Percentiles rank a stretch among this genome's conserved stretches.
These are phyloP conservation scores for Cryptosporidium baileyi DNA, from an alignment of 169 alveolate genomes.

Conservation along the genomic window DNA sequence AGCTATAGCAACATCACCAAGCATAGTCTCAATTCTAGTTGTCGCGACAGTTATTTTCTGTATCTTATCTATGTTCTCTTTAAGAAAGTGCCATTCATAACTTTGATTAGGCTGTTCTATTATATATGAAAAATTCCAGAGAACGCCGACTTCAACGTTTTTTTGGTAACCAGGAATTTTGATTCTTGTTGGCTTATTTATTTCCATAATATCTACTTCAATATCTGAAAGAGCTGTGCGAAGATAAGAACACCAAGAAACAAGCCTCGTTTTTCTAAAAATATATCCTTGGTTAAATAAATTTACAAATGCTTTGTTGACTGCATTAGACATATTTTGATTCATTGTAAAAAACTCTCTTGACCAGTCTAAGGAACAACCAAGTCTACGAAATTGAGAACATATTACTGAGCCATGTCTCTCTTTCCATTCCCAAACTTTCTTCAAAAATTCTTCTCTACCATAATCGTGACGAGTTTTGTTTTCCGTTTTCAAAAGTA, in stretches of 20 bases:
- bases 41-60: slow-evolving; percentile 88
- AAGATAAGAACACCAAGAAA: slow-evolving; percentile 97
- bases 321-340: slow-evolving; percentile 90
- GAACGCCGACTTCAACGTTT: slow-evolving; percentile 96
- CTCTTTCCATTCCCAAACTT: slow-evolving; percentile 98
- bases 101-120: slow-evolving; percentile 84
- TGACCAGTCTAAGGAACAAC: slow-evolving; percentile 97
- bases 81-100: slow-evolving; percentile 72
- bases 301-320: slow-evolving; percentile 93
- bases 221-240: slow-evolving; percentile 98
- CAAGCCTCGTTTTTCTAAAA: slow-evolving; percentile 94
- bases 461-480: slow-evolving; percentile 94
- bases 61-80: slow-evolving; percentile 76
- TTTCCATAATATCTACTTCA: slow-evolving; percentile 96
- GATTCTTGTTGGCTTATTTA: slow-evolving; percentile 87
- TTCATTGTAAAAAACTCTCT: slow-evolving; percentile 98
- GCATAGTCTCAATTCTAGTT: slow-evolving; percentile 99
- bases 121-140: slow-evolving; percentile 94
- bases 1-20: slow-evolving; percentile 99
- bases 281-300: slow-evolving; percentile 93
- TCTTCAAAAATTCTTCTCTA: slow-evolving; percentile 93
- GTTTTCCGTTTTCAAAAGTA: slow-evolving; percentile 90
- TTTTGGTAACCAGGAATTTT: slow-evolving; percentile 83
- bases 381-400: slow-evolving; percentile 87
- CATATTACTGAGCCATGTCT: slow-evolving; percentile 93